Evolutionary conservation across 345 rosid genomes (phyloP), one percentile per base, ranked within the genome.

Genomic region (Anastatica hierochuntica): DNA sequence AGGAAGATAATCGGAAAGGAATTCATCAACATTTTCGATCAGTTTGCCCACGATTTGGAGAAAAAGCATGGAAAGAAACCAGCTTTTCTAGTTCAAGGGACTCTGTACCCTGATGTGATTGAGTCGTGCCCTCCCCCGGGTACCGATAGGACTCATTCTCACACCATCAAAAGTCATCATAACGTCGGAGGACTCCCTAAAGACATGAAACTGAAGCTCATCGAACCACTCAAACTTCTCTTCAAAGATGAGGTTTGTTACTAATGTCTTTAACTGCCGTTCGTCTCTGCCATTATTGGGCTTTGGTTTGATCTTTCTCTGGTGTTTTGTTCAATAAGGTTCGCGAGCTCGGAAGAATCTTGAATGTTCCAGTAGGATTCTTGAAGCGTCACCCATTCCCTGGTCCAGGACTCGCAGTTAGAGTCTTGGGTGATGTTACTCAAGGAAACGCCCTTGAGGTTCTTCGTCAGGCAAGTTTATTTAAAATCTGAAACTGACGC

Each of bases 51-150:
- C 39, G 77, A 83, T 26, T 60, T 92, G 75, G 97, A 83, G 81
- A 60, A 76, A 33, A 79, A 83, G 41, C 37, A 83, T 35, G 94
- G 97, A 58, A 94, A 49, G 73, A 88, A 70, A 64, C 97, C 95
- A 7, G 78, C 73, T 33, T 94, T 75, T 63, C 62, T 94, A 62
- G 95, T 94, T 66, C 99, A 94, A 70, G 99, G 99, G 61, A 88
- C 99, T 43, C 52, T 94, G 63, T 88, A 94, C 66, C 97, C 99
- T 0, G 97, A 88, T 59, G 97, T 88, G 45, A 94, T 88, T 60
- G 99, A 88, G 71, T 94, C 99, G 4, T 94, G 99, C 64, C 99
- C 99, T 10, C 99, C 99, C 12, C 99, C 97, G 1, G 99, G 99
- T 33, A 70, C 78, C 35, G 99, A 88, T 56, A 88, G 82, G 68